These are phyloP conservation scores for Trichophaea hybrida DNA, from an alignment of 2,329 filamentous ascomycete species.

Conservation along the genomic window DNA sequence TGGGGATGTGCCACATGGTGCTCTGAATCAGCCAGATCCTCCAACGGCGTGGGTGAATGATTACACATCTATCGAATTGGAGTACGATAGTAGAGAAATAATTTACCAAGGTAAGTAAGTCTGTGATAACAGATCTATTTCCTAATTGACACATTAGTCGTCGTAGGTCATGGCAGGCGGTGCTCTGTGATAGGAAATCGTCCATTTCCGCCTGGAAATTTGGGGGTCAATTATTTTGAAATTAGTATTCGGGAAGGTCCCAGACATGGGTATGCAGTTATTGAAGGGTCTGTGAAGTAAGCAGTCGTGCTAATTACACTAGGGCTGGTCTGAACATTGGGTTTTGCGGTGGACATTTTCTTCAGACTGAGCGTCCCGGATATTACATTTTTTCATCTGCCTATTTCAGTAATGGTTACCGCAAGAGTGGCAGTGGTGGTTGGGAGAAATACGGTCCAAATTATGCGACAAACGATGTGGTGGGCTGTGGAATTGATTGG, in stretches of 20 bases:
- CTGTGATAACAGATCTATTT: not conserved
- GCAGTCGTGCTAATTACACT: not conserved
- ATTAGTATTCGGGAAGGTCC: not conserved
- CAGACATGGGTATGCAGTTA: not conserved
- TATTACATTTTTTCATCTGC: not conserved
- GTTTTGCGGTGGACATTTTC: not conserved
- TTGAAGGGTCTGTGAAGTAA: not conserved
- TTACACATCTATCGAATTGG: too few relatives aligned
- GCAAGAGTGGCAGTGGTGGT: not conserved
- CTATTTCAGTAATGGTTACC: not conserved
- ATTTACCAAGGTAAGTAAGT: not conserved
- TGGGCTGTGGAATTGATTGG: not conserved
- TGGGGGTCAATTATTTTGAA: not conserved
- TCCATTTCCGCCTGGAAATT: not conserved
- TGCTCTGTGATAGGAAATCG: not conserved
- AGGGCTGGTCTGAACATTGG: not conserved
- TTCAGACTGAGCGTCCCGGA: not conserved
- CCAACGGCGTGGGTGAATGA: too few relatives aligned
- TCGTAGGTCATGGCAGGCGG: not conserved
- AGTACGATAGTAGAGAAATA: not conserved
- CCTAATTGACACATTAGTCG: not conserved
- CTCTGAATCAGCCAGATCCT: too few relatives aligned
- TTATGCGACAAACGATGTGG: not conserved
- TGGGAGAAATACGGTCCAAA: not conserved
- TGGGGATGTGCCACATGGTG: too few relatives aligned